Evolutionary conservation across 176 grass and related monocot species (phyloP), one percentile per base, ranked within the genome.

Genomic region (Cenchrus fungigraminus): DNA sequence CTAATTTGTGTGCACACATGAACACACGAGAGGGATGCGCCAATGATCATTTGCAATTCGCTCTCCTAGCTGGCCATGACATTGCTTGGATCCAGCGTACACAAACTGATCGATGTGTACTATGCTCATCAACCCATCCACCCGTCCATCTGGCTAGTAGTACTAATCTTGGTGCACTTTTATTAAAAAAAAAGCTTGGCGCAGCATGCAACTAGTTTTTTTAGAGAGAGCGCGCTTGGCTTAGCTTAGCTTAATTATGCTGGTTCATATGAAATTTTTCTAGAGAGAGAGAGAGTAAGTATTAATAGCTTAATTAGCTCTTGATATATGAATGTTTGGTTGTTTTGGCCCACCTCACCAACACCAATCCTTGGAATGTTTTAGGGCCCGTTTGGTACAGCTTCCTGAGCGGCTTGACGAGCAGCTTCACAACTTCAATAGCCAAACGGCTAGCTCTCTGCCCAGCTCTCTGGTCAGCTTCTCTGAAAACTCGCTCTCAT

Each of bases 341-440:
- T 54, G 81, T 83, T 84, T 73, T 79, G 71, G 84, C 72, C 92
- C 74, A 89, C 54, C 16, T 56, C 15, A 56, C 81, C 75, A 88
- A 84, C 67, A 88, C 84, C 86, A 91, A 86, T 91, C 85, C 84
- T 88, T 76, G 88, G 90, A 95, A 95, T 94, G 91, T 94, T 95
- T 94, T 94, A 25, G 22, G 22, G 22, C 22, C 22, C 22, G 22
- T 25, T 25, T 25, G 22, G 22, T 25, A 25, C 22, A 25, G 22
- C 22, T 25, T 25, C 22, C 22, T 25, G 22, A 25, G 22, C 22
- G 22, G 22, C 22, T 25, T 25, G 22, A 25, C 22, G 22, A 25
- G 22, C 22, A 25, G 22, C 22, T 25, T 25, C 22, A 25, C 22
- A 25, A 25, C 22, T 25, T 25, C 22, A 25, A 25, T 25, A 25